Evolutionary conservation across 2,329 filamentous ascomycete genomes (phyloP).

Genomic region (Thielaviopsis punctulata): DNA sequence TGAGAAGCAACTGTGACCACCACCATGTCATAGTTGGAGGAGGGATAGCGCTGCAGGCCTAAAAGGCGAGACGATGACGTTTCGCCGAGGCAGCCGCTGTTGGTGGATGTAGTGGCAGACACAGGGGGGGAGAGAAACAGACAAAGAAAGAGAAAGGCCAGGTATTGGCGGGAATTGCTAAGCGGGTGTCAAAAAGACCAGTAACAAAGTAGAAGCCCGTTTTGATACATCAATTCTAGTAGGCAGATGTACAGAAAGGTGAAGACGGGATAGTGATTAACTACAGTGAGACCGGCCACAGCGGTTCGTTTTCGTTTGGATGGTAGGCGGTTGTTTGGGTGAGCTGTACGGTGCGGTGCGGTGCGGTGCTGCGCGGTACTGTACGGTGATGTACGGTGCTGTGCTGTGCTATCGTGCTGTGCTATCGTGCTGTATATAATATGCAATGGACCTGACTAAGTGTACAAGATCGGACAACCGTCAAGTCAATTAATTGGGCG

Average conservation of each 20-base stretch:
- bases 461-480: neutral
- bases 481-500: neutral
- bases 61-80: neutral
- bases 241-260: neutral
- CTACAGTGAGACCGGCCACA: neutral
- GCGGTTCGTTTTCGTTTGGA: neutral
- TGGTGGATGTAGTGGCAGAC: neutral
- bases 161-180: too few species aligned
- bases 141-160: too few species aligned
- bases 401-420: neutral
- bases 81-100: neutral
- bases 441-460: too few species aligned
- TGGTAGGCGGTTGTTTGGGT: too few species aligned
- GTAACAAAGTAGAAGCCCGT: neutral
- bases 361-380: neutral
- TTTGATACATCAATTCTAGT: neutral
- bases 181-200: neutral
- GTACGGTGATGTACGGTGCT: too few species aligned
- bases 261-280: neutral
- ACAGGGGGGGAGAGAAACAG: neutral
- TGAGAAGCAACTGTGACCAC: constrained; percentile 12
- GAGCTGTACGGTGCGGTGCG: too few species aligned
- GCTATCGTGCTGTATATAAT: neutral
- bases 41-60: neutral
- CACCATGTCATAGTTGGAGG: constrained; percentile 9